Base-by-base conservation (phyloP, 2,329 filamentous ascomycete species). In the Huntiella moniliformis region DNA sequence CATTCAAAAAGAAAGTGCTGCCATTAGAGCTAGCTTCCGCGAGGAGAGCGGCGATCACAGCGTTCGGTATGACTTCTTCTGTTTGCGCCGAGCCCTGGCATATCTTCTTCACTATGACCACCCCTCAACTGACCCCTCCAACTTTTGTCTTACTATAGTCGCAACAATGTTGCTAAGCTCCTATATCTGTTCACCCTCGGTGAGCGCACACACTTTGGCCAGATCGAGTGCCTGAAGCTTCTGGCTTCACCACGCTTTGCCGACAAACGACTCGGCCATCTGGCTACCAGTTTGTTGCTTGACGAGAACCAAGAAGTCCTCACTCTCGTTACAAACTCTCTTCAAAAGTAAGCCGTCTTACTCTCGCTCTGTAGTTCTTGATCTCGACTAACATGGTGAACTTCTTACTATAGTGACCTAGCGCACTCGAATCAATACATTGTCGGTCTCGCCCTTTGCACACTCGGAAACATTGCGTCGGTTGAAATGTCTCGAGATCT, bases 271-370 rank as follows among this genome's bases (percentile, higher is more conserved):
- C 66, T 98, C 55, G 91, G 91, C 36, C 94, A 98, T 59, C 67
- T 98, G 53, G 91, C 91, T 17, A 98, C 91, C 13, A 98, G 95
- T 77, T 65, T 98, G 59, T 65, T 98, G 53, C 68, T 98, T 51
- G 91, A 98, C 61, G 91, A 98, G 69, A 98, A 98, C 56, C 91
- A 98, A 61, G 92, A 98, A 63, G 92, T 98, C 15, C 63, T 98
- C 57, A 98, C 91, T 1, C 67, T 98, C 50, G 92, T 98, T 49
- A 98, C 91, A 32, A 98, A 98, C 63, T 98, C 91, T 8, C 65
- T 98, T 53, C 91, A 96, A 63, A 98, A 96, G 87, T 94, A 71
- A 51, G 69, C 12, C 17, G 57, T 28, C 22, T 28, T 28, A 6
- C 22, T 28, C 22, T 28, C 6, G 10, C 4, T 2, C 22, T 8